phyloP scores from a whole-genome alignment of 2,329 filamentous ascomycete genomes.

The Ceratocystis destructans region DNA sequence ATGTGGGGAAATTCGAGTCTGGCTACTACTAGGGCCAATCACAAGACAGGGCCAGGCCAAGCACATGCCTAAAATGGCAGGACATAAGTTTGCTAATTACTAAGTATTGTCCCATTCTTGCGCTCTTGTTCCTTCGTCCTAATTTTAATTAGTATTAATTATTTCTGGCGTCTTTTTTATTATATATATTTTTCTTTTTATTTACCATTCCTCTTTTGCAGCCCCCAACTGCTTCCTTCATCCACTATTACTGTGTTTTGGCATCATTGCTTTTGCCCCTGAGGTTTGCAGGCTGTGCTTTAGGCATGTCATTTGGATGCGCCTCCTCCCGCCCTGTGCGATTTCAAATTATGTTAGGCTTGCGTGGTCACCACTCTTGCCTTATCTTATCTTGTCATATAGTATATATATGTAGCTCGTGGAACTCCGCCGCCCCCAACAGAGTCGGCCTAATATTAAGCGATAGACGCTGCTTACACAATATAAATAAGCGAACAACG shows the following conservation, averaged over 20 bases:
- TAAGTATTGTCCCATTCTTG: not conserved
- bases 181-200: not conserved
- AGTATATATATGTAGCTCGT: too few relatives aligned
- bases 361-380: too few relatives aligned
- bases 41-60: not conserved
- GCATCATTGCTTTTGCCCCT: not conserved
- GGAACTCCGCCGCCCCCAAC: too few relatives aligned
- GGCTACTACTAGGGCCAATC: not conserved
- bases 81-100: not conserved
- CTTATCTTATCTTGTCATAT: too few relatives aligned
- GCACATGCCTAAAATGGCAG: not conserved
- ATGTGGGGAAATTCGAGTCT: too few relatives aligned
- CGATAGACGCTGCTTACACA: too few relatives aligned
- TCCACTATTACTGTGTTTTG: not conserved
- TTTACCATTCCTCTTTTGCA: not conserved
- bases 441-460: too few relatives aligned
- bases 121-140: not conserved
- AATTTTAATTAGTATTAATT: not conserved
- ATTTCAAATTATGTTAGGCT: too few relatives aligned
- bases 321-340: too few relatives aligned
- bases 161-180: not conserved
- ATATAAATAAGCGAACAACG: too few relatives aligned
- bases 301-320: too few relatives aligned
- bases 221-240: not conserved
- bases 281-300: not conserved